Conservation (phyloP, 2,329 filamentous ascomycete genomes). For the Leptographium wingfieldii region DNA sequence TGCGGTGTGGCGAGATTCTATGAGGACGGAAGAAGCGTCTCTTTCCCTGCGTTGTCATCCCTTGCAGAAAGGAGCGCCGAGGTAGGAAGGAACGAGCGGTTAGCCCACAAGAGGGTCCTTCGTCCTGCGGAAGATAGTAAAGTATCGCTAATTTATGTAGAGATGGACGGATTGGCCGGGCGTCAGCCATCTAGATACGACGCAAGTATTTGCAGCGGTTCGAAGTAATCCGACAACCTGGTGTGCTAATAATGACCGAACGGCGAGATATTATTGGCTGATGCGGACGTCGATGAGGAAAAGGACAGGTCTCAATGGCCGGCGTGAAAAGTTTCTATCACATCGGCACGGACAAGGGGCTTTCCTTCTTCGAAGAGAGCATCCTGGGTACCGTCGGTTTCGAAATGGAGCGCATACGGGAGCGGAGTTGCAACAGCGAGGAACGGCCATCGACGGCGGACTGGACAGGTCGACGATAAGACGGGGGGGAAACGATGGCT, state of each 20-base stretch:
- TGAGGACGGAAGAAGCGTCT: neutral
- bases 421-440: conserved; percentile 52
- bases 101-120: neutral
- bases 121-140: conserved; percentile 27
- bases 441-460: conserved; percentile 50
- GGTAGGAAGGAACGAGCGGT: neutral
- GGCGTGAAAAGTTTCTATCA: conserved; percentile 44
- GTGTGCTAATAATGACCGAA: conserved; percentile 40
- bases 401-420: conserved; percentile 52
- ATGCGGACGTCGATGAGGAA: neutral
- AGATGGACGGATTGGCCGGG: conserved; percentile 20
- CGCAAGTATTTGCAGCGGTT: too few relatives aligned
- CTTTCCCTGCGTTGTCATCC: neutral
- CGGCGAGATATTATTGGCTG: conserved; percentile 21
- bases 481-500: conserved; percentile 57
- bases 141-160: conserved; percentile 26
- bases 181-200: conserved; percentile 29
- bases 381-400: conserved; percentile 37
- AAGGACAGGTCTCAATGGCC: conserved; percentile 15
- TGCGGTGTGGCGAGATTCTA: neutral
- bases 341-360: conserved; percentile 53
- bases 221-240: conserved; percentile 35
- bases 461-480: conserved; percentile 46
- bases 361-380: conserved; percentile 45
- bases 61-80: neutral